Conservation (phyloP, 2,329 filamentous ascomycete genomes). For the Hypoxylon sp. region DNA sequence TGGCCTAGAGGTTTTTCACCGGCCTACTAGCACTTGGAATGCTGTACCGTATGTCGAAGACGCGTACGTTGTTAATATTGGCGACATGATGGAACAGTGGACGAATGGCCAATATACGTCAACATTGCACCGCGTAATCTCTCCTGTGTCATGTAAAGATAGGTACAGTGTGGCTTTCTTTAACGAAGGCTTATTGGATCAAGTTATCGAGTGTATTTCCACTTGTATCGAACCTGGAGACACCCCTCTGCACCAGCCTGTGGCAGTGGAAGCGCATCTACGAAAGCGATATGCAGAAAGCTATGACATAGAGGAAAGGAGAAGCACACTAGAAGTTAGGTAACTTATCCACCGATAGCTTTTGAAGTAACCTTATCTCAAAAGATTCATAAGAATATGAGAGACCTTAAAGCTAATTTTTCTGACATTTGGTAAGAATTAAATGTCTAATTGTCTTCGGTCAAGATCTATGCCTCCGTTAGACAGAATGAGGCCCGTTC, state of each 20-base stretch:
- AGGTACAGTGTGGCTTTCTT: conserved; percentile 55
- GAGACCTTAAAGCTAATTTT: too few relatives aligned
- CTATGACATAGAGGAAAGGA: conserved; percentile 17
- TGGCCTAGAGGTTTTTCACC: conserved; percentile 45
- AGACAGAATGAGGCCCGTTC: too few relatives aligned
- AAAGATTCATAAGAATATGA: too few relatives aligned
- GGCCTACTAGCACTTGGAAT: conserved; percentile 42
- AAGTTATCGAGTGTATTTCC: conserved; percentile 56
- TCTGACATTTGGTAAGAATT: too few relatives aligned
- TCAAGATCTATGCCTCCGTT: too few relatives aligned
- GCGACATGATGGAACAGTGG: conserved; percentile 53
- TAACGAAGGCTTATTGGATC: conserved; percentile 54
- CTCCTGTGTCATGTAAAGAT: conserved; percentile 45
- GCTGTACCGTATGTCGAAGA: conserved; percentile 40
- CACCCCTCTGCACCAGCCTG: conserved; percentile 51
- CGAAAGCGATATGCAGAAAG: conserved; percentile 41
- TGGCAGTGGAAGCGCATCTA: conserved; percentile 55
- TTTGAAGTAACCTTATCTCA: too few relatives aligned
- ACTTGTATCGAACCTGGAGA: conserved; percentile 55
- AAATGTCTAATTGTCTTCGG: too few relatives aligned
- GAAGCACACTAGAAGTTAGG: not conserved
- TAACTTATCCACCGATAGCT: too few relatives aligned
- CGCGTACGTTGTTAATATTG: conserved; percentile 52
- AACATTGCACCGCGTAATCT: conserved; percentile 53
- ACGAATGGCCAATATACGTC: conserved; percentile 53